A percentile compares a stretch with the other conserved stretches of the same genome.
Evolutionary conservation across 2,329 filamentous ascomycete genomes (phyloP).

Genomic region (Lasiodiplodia sp.): DNA sequence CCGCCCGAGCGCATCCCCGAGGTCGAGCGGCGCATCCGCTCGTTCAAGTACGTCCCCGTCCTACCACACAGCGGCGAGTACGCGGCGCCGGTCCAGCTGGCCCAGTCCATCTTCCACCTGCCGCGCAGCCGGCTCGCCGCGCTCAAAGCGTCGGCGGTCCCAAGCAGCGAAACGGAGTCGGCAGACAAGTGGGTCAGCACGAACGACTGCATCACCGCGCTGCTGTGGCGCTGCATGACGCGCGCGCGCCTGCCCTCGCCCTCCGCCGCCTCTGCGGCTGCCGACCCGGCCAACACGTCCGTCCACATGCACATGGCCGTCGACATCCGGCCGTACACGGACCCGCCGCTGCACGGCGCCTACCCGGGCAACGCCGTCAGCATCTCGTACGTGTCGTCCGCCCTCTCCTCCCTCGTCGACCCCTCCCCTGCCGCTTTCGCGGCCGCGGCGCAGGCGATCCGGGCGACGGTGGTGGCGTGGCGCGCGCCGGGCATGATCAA

Average conservation of each 20-base stretch:
- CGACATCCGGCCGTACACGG: too few relatives aligned
- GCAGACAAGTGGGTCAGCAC: background rate
- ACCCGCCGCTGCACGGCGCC: too few relatives aligned
- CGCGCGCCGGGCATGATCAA: conserved; percentile 34
- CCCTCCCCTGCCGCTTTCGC: too few relatives aligned
- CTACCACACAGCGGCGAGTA: conserved; percentile 29
- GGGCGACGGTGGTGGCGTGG: conserved; percentile 34
- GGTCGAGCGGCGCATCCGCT: background rate
- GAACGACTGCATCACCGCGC: background rate
- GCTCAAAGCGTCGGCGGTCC: conserved; percentile 32
- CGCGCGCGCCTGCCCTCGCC: background rate
- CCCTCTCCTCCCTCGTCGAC: too few relatives aligned
- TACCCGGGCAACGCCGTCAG: too few relatives aligned
- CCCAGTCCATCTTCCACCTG: conserved; percentile 1
- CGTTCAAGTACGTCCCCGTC: conserved; percentile 33
- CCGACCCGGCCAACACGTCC: too few relatives aligned
- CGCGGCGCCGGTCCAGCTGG: conserved; percentile 31
- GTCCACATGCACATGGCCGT: too few relatives aligned
- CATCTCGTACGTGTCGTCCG: too few relatives aligned
- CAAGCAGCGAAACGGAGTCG: background rate
- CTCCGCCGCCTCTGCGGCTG: too few relatives aligned
- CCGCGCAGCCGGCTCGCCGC: conserved; percentile 11
- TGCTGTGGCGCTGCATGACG: conserved; percentile 1
- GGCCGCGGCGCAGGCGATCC: background rate
- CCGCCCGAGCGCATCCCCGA: background rate